Percentiles rank a stretch among this genome's conserved stretches.
phyloP scores from a whole-genome alignment of 352 stramenopile species.

The Blastocystis sp. region DNA sequence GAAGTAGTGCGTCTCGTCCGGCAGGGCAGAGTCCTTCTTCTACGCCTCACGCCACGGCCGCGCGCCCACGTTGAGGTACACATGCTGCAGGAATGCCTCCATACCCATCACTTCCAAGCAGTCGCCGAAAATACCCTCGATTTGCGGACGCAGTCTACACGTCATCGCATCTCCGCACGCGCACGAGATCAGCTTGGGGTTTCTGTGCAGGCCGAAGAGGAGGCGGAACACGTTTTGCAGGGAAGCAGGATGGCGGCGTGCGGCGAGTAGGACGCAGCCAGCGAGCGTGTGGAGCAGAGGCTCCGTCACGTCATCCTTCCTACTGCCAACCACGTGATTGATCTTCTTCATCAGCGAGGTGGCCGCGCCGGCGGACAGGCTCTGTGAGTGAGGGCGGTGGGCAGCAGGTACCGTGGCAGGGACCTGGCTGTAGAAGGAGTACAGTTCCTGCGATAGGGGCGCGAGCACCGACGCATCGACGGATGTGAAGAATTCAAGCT shows the following conservation, averaged over 20 bases:
- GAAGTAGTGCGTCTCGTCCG: constrained; percentile 13
- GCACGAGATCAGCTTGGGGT: background rate
- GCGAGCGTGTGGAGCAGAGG: background rate
- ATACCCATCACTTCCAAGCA: background rate
- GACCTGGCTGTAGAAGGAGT: background rate
- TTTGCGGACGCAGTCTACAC: background rate
- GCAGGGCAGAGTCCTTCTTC: background rate
- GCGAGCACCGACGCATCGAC: background rate
- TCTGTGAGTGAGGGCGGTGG: background rate
- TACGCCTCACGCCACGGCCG: background rate
- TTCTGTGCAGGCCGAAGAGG: background rate
- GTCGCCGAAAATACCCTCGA: background rate
- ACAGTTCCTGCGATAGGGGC: background rate
- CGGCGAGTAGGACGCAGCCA: background rate
- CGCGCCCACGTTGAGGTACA: background rate
- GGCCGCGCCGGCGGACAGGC: background rate
- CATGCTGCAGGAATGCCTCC: background rate
- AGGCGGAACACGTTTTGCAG: background rate
- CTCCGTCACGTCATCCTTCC: background rate
- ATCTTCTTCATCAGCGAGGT: background rate
- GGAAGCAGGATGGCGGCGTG: background rate
- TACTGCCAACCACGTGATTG: background rate
- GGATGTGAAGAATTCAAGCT: background rate
- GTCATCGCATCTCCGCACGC: background rate
- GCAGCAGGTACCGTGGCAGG: background rate